Percentiles rank a stretch among this genome's conserved stretches.
Conservation (phyloP, 495 filamentous ascomycete genomes). For the Hyaloscypha bicolor region DNA sequence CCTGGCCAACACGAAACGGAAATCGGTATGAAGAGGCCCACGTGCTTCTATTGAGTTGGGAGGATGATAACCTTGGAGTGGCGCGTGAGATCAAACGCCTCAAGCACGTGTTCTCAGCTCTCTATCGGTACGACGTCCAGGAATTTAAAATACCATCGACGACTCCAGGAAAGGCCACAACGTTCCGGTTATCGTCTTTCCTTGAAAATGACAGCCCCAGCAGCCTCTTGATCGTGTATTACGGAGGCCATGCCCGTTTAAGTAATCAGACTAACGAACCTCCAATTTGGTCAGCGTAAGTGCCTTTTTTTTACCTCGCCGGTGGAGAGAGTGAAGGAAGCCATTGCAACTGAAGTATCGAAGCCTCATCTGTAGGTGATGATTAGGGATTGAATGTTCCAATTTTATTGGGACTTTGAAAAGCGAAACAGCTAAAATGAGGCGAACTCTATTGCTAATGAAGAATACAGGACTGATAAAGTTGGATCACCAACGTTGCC, state of each 20-base stretch:
- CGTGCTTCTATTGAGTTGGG: constrained; percentile 29
- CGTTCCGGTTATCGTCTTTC: background rate
- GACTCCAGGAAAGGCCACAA: background rate
- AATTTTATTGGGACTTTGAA: no score
- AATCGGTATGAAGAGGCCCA: background rate
- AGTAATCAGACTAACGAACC: background rate
- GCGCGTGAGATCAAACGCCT: constrained; percentile 24
- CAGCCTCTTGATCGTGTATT: background rate
- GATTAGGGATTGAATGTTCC: no score
- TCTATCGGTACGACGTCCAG: background rate
- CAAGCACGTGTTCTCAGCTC: constrained; percentile 20
- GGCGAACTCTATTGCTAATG: background rate
- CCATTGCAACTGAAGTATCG: no score
- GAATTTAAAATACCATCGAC: background rate
- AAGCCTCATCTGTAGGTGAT: no score
- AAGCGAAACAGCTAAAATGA: no score
- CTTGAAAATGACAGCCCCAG: background rate
- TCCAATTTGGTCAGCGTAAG: background rate
- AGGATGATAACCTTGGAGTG: constrained; percentile 35
- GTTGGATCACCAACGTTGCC: background rate
- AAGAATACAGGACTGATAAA: constrained; percentile 15
- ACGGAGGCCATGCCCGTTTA: background rate
- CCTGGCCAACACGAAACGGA: constrained; percentile 21
- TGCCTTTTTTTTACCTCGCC: background rate
- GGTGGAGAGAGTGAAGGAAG: background rate